phyloP scores from a whole-genome alignment of 139 green algal species.

The Marvania coccoides region DNA sequence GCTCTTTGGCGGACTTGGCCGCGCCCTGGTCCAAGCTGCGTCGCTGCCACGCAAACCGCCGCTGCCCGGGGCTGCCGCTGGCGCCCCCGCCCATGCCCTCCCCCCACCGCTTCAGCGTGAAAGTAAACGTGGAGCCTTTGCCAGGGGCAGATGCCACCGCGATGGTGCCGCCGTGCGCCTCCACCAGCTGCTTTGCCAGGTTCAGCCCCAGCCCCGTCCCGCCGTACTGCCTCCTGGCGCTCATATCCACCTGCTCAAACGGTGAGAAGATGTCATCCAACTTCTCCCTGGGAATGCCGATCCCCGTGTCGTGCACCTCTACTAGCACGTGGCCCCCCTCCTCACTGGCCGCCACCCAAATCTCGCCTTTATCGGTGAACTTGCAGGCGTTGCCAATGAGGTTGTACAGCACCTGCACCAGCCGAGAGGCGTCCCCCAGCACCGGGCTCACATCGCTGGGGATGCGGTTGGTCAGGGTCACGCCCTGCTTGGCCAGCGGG shows the following conservation, averaged over 20 bases:
- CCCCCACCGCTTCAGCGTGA: conserved; percentile 23
- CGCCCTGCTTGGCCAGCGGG: conserved; percentile 43
- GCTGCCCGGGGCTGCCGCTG: background rate
- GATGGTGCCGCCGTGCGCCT: conserved; percentile 51
- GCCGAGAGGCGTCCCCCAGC: conserved; percentile 32
- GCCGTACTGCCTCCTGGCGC: conserved; percentile 57
- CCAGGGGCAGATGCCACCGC: conserved; percentile 22
- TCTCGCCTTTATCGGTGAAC: conserved; percentile 46
- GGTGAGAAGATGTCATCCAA: conserved; percentile 47
- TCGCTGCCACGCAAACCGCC: background rate
- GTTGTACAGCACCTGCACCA: conserved; percentile 54
- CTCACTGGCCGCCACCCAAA: conserved; percentile 7
- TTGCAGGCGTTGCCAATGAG: conserved; percentile 51
- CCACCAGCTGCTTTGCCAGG: conserved; percentile 56
- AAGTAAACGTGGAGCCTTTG: conserved; percentile 49
- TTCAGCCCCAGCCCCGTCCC: conserved; percentile 64
- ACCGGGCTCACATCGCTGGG: conserved; percentile 26
- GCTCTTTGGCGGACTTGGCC: background rate
- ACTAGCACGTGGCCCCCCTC: conserved; percentile 22
- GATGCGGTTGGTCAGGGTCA: conserved; percentile 28
- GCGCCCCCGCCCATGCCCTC: background rate
- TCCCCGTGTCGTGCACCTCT: conserved; percentile 45
- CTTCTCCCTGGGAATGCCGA: conserved; percentile 46
- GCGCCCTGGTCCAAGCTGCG: background rate
- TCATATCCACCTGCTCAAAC: conserved; percentile 68